These are phyloP conservation scores for Chamaecyparis obtusa DNA, from an alignment of 75 land plant species.

Conservation along the genomic window DNA sequence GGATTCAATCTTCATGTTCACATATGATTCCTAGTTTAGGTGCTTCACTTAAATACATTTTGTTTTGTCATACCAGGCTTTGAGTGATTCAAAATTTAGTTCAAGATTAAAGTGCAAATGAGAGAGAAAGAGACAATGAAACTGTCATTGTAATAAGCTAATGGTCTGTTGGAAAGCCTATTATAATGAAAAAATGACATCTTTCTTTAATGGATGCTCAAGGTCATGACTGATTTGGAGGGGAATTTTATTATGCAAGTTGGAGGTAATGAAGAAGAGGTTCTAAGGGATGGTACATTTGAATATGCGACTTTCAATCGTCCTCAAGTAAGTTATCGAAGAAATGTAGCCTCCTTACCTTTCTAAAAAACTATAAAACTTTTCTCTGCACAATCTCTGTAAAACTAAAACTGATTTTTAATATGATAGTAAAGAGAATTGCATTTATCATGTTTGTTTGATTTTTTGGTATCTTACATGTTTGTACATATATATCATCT, in stretches of 20 bases:
- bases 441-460: neutral
- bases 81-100: neutral
- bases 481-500: neutral
- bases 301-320: conserved; percentile 85
- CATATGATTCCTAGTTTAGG: neutral
- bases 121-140: neutral
- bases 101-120: neutral
- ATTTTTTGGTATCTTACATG: neutral
- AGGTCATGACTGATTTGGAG: conserved; percentile 90
- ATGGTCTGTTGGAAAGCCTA: neutral
- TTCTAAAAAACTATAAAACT: neutral
- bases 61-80: neutral
- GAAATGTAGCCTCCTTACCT: neutral
- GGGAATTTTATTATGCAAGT: conserved; percentile 86
- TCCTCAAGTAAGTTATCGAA: conserved; percentile 63
- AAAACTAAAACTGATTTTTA: neutral
- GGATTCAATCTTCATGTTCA: neutral
- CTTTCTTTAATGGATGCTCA: neutral
- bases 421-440: neutral
- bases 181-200: neutral
- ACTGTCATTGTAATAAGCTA: neutral
- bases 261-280: conserved; percentile 80
- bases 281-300: conserved; percentile 81
- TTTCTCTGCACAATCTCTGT: neutral
- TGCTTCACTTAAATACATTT: neutral